A percentile compares a stretch with the other conserved stretches of the same genome.
phyloP scores from a whole-genome alignment of 352 stramenopile species.

The Globisporangium sylvaticum region DNA sequence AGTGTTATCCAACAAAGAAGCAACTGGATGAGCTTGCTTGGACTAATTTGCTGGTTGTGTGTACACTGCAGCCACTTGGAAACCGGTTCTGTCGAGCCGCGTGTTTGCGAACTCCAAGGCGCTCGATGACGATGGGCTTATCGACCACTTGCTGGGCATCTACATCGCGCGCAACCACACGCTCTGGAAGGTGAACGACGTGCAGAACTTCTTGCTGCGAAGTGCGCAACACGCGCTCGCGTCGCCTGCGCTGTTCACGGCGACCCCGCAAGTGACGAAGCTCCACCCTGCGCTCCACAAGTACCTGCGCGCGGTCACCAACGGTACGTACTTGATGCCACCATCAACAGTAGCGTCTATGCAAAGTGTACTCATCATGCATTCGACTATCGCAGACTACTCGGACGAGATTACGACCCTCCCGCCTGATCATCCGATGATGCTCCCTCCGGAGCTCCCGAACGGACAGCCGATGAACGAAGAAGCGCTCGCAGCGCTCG shows the following conservation, averaged over 20 bases:
- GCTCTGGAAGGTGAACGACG: slow-evolving; percentile 82
- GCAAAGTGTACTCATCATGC: background rate
- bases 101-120: slow-evolving; percentile 73
- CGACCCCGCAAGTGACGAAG: slow-evolving; percentile 52
- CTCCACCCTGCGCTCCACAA: slow-evolving; percentile 60
- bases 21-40: too few relatives aligned
- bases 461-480: slow-evolving; percentile 59
- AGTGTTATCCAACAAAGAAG: too few relatives aligned
- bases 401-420: slow-evolving; percentile 86
- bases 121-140: slow-evolving; percentile 47
- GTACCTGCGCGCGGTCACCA: slow-evolving; percentile 60
- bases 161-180: slow-evolving; percentile 77
- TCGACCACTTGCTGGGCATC: slow-evolving; percentile 77
- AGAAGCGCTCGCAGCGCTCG: slow-evolving; percentile 49
- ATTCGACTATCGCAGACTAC: slow-evolving; percentile 47
- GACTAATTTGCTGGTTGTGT: too few relatives aligned
- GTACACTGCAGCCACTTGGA: slow-evolving; percentile 47
- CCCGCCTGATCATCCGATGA: slow-evolving; percentile 79
- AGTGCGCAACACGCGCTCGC: slow-evolving; percentile 62
- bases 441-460: slow-evolving; percentile 62
- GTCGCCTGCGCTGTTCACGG: slow-evolving; percentile 41
- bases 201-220: slow-evolving; percentile 63
- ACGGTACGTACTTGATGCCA: slow-evolving; percentile 31
- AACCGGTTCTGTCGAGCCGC: slow-evolving; percentile 63
- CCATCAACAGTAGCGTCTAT: background rate